These are phyloP conservation scores for Phytopythium delawarense DNA, from an alignment of 352 stramenopile species.

Conservation along the genomic window DNA sequence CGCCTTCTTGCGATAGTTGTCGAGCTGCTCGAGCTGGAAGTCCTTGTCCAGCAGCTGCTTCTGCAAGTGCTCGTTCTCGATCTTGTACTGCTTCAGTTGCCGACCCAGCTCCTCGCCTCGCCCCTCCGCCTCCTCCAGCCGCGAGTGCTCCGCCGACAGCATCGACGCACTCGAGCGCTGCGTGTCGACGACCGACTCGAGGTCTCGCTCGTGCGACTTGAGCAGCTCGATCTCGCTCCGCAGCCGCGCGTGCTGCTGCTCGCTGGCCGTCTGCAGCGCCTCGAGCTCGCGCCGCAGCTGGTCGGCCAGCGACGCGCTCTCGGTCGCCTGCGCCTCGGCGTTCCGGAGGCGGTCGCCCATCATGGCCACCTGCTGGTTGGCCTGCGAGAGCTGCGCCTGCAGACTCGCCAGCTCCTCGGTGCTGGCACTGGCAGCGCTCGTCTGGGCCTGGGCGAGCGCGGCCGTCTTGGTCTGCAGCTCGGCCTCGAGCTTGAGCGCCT, in stretches of 20 bases:
- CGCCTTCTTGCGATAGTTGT: slow-evolving; percentile 35
- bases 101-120: slow-evolving; percentile 38
- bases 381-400: slow-evolving; percentile 28
- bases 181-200: slow-evolving; percentile 21
- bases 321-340: slow-evolving; percentile 24
- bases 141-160: slow-evolving; percentile 28
- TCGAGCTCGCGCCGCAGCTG: slow-evolving; percentile 30
- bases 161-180: slow-evolving; percentile 15
- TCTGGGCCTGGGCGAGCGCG: slow-evolving; percentile 19
- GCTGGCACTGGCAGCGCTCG: slow-evolving; percentile 18
- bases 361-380: slow-evolving; percentile 26
- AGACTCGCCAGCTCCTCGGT: slow-evolving; percentile 36
- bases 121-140: slow-evolving; percentile 22
- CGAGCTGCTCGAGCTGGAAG: slow-evolving; percentile 58
- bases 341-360: slow-evolving; percentile 30
- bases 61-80: slow-evolving; percentile 69
- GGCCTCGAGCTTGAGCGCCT: slow-evolving; percentile 39
- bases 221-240: slow-evolving; percentile 35
- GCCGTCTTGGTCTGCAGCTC: slow-evolving; percentile 22
- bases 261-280: slow-evolving; percentile 22
- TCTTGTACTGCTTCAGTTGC: slow-evolving; percentile 66
- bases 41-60: slow-evolving; percentile 65
- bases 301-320: slow-evolving; percentile 20
- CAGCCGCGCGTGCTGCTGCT: slow-evolving; percentile 34
- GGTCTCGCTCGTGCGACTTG: slow-evolving; percentile 26